A percentile compares a stretch with the other conserved stretches of the same genome.
Conservation (phyloP, 257 asterid genomes). For the Ilex asprella region DNA sequence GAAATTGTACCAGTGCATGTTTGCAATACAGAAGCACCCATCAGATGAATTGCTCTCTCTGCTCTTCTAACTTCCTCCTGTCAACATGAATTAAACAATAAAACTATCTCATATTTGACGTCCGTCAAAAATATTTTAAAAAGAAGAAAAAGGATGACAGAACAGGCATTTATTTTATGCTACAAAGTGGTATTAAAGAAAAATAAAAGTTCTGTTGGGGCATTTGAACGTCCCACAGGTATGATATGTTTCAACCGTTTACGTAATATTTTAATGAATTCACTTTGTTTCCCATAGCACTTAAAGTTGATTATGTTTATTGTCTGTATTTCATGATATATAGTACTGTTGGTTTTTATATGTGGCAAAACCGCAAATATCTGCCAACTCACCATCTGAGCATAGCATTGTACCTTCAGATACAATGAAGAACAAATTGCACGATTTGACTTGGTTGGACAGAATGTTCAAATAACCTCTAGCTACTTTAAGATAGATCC, state of each 20-base stretch:
- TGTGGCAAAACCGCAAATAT: too few relatives aligned
- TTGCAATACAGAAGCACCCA: constrained; percentile 78
- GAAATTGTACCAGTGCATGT: constrained; percentile 55
- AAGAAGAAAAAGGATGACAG: neutral
- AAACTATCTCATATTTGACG: neutral
- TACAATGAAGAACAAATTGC: too few relatives aligned
- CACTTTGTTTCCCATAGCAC: too few relatives aligned
- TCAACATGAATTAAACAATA: constrained; percentile 7
- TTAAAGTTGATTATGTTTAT: too few relatives aligned
- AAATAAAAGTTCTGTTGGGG: neutral
- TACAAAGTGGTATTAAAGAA: neutral
- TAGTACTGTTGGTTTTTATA: too few relatives aligned
- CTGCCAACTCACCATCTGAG: too few relatives aligned
- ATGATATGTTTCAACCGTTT: neutral
- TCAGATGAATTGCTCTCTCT: constrained; percentile 67
- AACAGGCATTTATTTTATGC: neutral
- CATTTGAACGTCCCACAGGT: neutral
- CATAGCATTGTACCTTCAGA: too few relatives aligned
- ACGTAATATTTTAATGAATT: too few relatives aligned
- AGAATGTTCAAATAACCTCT: too few relatives aligned
- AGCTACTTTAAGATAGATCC: too few relatives aligned
- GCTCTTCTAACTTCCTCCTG: constrained; percentile 88
- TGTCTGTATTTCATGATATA: too few relatives aligned
- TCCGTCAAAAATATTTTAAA: neutral
- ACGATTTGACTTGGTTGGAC: too few relatives aligned